Evolutionary conservation across 306 rosid genomes (phyloP), one percentile per base, ranked within the genome.

Genomic region (Mucuna pruriens): DNA sequence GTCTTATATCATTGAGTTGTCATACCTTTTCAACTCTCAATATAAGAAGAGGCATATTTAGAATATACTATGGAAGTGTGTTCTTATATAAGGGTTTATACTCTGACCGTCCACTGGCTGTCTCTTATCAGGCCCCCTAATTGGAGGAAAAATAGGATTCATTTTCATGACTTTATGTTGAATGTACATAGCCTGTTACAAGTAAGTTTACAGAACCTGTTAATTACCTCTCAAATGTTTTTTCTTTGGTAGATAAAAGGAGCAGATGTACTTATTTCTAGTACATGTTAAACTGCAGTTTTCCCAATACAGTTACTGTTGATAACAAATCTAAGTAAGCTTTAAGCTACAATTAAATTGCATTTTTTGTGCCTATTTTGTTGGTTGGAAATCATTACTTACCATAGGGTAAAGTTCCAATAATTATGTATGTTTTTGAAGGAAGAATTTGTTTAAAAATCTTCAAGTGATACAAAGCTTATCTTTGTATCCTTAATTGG

Each of bases 81-180:
- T 76, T 76, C 49, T 77, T 66, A 77, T 66, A 77, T 67, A 49
- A 71, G 55, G 61, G 42, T 84, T 70, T 52, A 15, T 70, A 40
- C 20, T 36, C 65, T 70, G 16, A 55, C 34, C 68, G 26, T 79
- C 39, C 74, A 15, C 8, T 4, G 15, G 45, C 74, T 61, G 15
- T 79, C 82, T 83, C 76, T 75, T 76, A 42, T 42, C 90, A 95
- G 99, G 88, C 90, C 97, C 70, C 64, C 80, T 66, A 88, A 74
- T 84, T 95, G 99, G 99, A 89, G 87, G 89, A 95, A 88, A 72
- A 95, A 90, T 77, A 89, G 99, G 90, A 95, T 93, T 78, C 99
- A 95, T 92, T 93, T 93, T 85, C 99, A 95, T 66, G 99, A 95
- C 88, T 90, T 95, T 81, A 95, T 95, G 98, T 85, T 95, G 88